Conservation (phyloP, 1,284 basidiomycete species). For the Rhodotorula sp. region DNA sequence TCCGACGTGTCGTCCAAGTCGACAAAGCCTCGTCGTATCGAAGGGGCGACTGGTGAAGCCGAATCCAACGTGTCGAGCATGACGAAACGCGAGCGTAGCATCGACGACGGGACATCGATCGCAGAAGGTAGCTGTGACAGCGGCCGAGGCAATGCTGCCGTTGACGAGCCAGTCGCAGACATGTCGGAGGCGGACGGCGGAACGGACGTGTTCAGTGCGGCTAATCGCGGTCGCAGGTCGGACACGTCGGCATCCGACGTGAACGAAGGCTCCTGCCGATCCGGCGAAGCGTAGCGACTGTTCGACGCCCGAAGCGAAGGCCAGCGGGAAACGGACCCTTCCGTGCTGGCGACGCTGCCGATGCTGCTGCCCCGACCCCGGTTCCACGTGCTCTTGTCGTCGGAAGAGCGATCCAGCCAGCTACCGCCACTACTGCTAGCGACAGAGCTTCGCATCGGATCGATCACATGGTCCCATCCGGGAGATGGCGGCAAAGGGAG, state of each 20-base stretch:
- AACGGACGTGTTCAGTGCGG: constrained; percentile 11
- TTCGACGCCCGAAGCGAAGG: background rate
- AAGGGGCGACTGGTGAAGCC: background rate
- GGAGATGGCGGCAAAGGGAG: constrained; percentile 2
- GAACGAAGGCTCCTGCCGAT: background rate
- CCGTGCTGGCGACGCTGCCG: constrained; percentile 8
- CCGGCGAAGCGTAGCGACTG: background rate
- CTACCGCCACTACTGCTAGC: constrained; percentile 16
- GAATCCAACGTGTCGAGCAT: background rate
- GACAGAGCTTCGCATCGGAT: constrained; percentile 13
- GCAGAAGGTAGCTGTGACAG: constrained; percentile 13
- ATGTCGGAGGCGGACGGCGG: background rate
- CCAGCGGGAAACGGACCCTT: background rate
- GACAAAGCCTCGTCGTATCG: background rate
- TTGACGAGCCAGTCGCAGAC: background rate
- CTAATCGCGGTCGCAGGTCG: constrained; percentile 6
- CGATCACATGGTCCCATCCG: background rate
- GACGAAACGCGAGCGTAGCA: background rate
- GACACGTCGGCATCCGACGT: background rate
- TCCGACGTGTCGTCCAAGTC: background rate
- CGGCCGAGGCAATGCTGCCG: background rate
- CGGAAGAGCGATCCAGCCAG: constrained; percentile 26
- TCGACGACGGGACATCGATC: constrained; percentile 3
- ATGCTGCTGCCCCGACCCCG: constrained; percentile 14
- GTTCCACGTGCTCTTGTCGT: constrained; percentile 1